Evolutionary conservation across 495 filamentous ascomycete species (phyloP).

Genomic region (Mytilinidion resinicola): DNA sequence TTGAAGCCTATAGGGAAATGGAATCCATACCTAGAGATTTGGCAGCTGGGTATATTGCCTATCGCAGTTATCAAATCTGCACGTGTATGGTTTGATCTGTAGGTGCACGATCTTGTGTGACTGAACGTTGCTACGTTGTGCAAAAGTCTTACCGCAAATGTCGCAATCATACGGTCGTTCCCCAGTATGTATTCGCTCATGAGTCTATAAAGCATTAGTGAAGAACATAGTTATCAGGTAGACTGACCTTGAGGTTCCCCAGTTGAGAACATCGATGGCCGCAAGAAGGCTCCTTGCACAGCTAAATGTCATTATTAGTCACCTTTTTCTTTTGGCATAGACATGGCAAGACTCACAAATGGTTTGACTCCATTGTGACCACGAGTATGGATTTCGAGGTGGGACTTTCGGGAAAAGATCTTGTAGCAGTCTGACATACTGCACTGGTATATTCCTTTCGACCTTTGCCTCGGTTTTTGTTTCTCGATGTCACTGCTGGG

Average conservation of each 20-base stretch:
- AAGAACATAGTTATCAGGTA: background rate
- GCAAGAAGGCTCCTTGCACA: constrained; percentile 69
- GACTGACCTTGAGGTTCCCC: constrained; percentile 76
- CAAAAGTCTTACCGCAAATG: constrained; percentile 73
- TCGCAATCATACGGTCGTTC: constrained; percentile 82
- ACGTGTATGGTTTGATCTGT: constrained; percentile 70
- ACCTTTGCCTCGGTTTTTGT: constrained; percentile 18
- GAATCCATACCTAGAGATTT: constrained; percentile 79
- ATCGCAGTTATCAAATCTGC: constrained; percentile 70
- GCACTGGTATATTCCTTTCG: constrained; percentile 68
- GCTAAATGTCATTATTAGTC: constrained; percentile 39
- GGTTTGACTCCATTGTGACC: constrained; percentile 88
- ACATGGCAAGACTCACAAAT: constrained; percentile 59
- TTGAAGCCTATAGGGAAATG: no score
- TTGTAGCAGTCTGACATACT: constrained; percentile 69
- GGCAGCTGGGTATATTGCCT: constrained; percentile 86
- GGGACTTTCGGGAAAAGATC: constrained; percentile 84
- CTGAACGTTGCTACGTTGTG: constrained; percentile 79
- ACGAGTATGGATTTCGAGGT: constrained; percentile 84
- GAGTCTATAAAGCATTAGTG: no score
- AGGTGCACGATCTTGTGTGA: constrained; percentile 81
- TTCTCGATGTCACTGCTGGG: constrained; percentile 9
- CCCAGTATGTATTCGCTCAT: constrained; percentile 79
- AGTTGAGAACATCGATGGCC: constrained; percentile 79
- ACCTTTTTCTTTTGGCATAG: background rate